Percentiles rank a stretch among this genome's conserved stretches.
Evolutionary conservation across 2,329 filamentous ascomycete species (phyloP).

Genomic region (Monilinia fructigena): DNA sequence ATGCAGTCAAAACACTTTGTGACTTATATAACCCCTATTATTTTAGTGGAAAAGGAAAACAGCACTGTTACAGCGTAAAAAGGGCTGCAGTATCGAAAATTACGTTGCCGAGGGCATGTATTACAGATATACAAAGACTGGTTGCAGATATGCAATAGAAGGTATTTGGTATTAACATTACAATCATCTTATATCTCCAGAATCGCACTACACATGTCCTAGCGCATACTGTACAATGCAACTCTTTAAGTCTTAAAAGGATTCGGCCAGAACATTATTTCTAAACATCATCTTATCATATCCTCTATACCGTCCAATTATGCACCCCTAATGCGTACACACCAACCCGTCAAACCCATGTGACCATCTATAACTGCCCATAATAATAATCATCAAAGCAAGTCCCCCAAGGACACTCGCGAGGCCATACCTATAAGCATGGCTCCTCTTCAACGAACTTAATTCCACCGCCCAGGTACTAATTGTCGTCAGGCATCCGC

Average conservation of each 20-base stretch:
- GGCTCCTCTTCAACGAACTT: conserved; percentile 49
- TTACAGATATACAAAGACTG: neutral
- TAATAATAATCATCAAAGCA: conserved; percentile 62
- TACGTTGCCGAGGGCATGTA: neutral
- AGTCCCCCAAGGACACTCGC: conserved; percentile 60
- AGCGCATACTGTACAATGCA: neutral
- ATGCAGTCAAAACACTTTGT: too few species aligned
- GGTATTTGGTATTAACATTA: neutral
- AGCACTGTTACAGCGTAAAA: too few species aligned
- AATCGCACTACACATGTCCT: neutral
- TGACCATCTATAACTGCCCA: conserved; percentile 75
- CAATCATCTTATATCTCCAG: neutral
- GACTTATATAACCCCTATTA: neutral
- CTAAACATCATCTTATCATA: neutral
- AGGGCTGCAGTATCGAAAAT: neutral
- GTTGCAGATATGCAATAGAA: neutral
- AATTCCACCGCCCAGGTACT: conserved; percentile 67
- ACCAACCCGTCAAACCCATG: conserved; percentile 49
- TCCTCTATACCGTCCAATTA: neutral
- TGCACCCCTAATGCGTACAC: conserved; percentile 34
- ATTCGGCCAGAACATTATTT: neutral
- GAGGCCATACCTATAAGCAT: conserved; percentile 68
- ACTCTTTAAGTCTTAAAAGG: neutral
- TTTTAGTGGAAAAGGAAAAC: neutral
- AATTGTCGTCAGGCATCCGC: conserved; percentile 64